Base-by-base conservation (phyloP, 1,284 basidiomycete genomes). In the Trametes polyzona region DNA sequence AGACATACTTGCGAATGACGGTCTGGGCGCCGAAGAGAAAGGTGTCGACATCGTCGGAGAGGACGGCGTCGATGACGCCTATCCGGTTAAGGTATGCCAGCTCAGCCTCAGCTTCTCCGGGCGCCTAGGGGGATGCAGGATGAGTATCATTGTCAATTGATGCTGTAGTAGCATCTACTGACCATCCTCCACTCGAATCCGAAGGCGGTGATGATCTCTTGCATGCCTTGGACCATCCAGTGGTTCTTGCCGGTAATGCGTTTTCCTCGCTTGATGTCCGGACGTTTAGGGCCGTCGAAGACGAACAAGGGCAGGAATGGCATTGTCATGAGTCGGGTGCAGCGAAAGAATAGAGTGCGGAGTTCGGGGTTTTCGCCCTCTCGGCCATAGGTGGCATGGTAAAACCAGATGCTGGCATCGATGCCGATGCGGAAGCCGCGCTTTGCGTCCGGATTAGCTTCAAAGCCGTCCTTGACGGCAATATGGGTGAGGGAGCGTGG, bases 61-160 rank as follows among this genome's bases (percentile, higher is more conserved):
- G 77, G 10, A 98, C 84, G 0, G 88, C 93, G 69, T 99, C 96
- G 51, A 98, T 90, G 52, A 90, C 73, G 0, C 93, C 93, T 30
- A 88, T 83, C 4, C 78, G 76, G 65, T 93, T 95, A 61, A 98
- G 78, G 59, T 90, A 88, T 0, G 96, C 96, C 0, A 99, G 79
- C 69, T 99, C 96, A 0, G 96, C 96, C 72, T 99, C 96, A 0
- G 96, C 96, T 73, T 98, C 96, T 11, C 94, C 96, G 0, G 93
- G 93, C 5, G 96, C 96, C 84, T 91, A 59, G 4, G 16, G 4
- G 9, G 32, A 37, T 7, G 10, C 0, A 36, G 12, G 2, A 2
- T 32, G 6, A 44, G 26, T 14, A n/a, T 21, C 4, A 17, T 16
- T 4, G 29, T 29, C 17, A n/a, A 5, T 2, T 9, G 14, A 37